phyloP scores from a whole-genome alignment of 306 rosid species.

The Casuarina equisetifolia region DNA sequence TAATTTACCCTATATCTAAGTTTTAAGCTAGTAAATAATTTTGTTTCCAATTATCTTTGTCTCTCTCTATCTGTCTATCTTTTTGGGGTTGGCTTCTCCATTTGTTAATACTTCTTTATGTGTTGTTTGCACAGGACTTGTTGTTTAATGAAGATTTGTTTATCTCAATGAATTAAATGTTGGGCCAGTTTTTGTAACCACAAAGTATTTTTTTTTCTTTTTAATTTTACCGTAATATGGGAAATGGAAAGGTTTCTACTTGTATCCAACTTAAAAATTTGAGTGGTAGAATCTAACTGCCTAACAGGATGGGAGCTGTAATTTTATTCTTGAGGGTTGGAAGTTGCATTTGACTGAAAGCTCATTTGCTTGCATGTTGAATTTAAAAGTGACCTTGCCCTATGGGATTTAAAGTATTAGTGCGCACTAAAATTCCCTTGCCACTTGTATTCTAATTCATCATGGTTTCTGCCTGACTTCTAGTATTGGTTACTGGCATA shows the following conservation, averaged over 20 bases:
- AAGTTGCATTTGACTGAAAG: background rate
- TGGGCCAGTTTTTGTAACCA: background rate
- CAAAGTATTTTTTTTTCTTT: background rate
- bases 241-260: background rate
- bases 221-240: background rate
- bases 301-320: background rate
- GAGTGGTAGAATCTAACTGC: background rate
- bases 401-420: background rate
- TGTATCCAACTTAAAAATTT: background rate
- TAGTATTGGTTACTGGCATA: conserved; percentile 1
- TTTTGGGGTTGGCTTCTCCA: background rate
- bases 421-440: background rate
- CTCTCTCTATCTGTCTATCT: background rate
- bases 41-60: background rate
- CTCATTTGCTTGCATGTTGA: background rate
- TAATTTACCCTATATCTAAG: background rate
- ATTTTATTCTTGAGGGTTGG: background rate
- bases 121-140: background rate
- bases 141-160: background rate
- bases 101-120: background rate
- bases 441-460: background rate
- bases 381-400: background rate
- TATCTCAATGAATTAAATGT: background rate
- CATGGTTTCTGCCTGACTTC: background rate
- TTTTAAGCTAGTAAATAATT: background rate